A percentile compares a stretch with the other conserved stretches of the same genome.
Evolutionary conservation across 192 early-diverging fungal genomes (phyloP).

Genomic region (Gigaspora rosea): DNA sequence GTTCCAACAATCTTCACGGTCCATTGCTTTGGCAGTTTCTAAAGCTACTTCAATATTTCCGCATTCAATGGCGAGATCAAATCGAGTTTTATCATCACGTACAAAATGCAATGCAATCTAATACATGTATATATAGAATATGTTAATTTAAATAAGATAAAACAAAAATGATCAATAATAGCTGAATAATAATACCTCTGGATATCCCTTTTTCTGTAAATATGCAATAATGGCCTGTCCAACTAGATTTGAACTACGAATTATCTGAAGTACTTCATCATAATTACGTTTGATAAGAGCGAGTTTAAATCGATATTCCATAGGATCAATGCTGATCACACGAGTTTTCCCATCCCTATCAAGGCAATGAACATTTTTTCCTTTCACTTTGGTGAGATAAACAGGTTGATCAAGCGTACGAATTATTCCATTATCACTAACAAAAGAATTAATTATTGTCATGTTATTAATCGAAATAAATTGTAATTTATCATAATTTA

Average conservation of each 20-base stretch:
- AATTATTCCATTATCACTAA: conserved; percentile 93
- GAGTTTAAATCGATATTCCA: conserved; percentile 98
- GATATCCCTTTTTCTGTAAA: conserved; percentile 98
- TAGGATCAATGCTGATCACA: conserved; percentile 90
- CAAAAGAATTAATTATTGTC: background rate
- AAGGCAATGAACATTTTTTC: conserved; percentile 82
- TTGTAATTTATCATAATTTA: background rate
- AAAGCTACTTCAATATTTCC: conserved; percentile 95
- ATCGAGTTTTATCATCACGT: conserved; percentile 92
- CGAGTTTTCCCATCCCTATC: conserved; percentile 91
- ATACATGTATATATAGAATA: background rate
- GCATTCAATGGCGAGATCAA: conserved; percentile 95
- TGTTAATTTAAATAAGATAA: background rate
- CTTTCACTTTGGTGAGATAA: conserved; percentile 85
- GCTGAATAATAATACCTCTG: conserved; percentile 64
- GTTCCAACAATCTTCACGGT: conserved; percentile 88
- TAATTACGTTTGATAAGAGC: conserved; percentile 90
- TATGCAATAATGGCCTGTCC: conserved; percentile 99
- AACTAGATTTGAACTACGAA: conserved; percentile 92
- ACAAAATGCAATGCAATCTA: conserved; percentile 97
- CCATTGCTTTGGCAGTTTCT: conserved; percentile 90
- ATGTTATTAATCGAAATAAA: background rate
- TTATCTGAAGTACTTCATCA: conserved; percentile 95
- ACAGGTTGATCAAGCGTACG: conserved; percentile 95
- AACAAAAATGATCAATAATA: background rate